Conservation (phyloP, 1,284 basidiomycete species). For the Porodaedalea pini region DNA sequence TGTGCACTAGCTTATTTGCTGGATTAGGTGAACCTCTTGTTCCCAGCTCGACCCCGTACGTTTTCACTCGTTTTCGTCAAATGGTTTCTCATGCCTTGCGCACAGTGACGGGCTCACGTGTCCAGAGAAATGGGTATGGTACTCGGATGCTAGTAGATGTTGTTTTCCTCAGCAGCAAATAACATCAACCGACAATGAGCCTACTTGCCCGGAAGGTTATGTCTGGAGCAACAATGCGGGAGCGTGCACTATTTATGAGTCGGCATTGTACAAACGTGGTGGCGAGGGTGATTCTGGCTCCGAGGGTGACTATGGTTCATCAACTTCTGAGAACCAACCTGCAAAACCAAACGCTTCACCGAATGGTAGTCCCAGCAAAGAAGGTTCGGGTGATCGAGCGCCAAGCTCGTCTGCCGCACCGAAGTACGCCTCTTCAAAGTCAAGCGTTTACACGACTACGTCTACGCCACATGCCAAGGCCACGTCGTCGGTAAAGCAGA, state of each 20-base stretch:
- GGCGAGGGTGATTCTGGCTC: not conserved
- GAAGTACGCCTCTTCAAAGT: not conserved
- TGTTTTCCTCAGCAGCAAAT: not conserved
- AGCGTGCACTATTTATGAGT: not conserved
- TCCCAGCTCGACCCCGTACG: not conserved
- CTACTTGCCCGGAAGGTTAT: not conserved
- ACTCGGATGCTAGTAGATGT: not conserved
- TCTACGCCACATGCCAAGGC: not conserved
- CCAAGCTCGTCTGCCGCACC: not conserved
- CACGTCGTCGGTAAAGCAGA: not conserved
- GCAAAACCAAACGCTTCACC: too few relatives aligned
- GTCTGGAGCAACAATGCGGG: not conserved
- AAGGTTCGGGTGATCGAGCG: too few relatives aligned
- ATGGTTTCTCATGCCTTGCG: not conserved
- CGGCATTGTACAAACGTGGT: not conserved
- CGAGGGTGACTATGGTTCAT: not conserved
- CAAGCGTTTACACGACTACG: not conserved
- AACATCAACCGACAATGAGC: not conserved
- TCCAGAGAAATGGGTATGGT: slow-evolving; percentile 1
- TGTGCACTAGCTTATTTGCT: not conserved
- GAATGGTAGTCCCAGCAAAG: too few relatives aligned
- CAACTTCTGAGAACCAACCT: not conserved
- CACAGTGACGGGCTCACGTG: not conserved
- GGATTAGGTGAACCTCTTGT: not conserved
- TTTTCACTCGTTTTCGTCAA: not conserved